Percentiles rank a stretch among this genome's conserved stretches.
These are phyloP conservation scores for Hamamelis virginiana DNA, from an alignment of 164 flowering plant species.

Conservation along the genomic window DNA sequence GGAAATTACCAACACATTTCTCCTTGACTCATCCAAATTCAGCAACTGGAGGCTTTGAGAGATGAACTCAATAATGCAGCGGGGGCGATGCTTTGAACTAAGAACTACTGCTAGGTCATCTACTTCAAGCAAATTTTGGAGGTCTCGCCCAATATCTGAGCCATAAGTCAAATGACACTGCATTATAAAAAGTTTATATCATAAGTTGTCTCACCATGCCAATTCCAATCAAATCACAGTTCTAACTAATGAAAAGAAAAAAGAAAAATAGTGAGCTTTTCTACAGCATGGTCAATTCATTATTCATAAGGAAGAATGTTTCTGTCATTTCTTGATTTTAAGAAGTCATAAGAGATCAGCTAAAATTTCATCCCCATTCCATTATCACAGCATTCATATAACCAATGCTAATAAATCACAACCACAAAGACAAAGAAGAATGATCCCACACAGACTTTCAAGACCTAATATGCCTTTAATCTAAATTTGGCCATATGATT, in stretches of 20 bases:
- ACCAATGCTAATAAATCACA: no score
- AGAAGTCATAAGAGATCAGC: no score
- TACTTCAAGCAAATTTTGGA: conserved; percentile 52
- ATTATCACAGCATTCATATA: no score
- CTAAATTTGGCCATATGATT: no score
- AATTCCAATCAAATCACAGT: background rate
- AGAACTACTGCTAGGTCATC: conserved; percentile 77
- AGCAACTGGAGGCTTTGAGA: conserved; percentile 73
- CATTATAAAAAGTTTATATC: conserved; percentile 21
- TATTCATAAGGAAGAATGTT: no score
- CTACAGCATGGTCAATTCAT: background rate
- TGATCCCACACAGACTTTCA: no score
- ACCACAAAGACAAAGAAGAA: no score
- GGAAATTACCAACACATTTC: conserved; percentile 54
- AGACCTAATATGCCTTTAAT: no score
- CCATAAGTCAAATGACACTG: conserved; percentile 92
- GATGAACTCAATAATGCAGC: conserved; percentile 87
- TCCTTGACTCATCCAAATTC: conserved; percentile 66
- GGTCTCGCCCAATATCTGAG: conserved; percentile 62
- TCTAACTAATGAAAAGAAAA: background rate
- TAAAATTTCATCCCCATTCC: no score
- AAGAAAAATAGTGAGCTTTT: background rate
- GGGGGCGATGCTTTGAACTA: conserved; percentile 74
- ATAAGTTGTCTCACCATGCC: background rate
- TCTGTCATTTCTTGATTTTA: no score